phyloP scores from a whole-genome alignment of 352 stramenopile species.

The Phytopythium ostracodes region DNA sequence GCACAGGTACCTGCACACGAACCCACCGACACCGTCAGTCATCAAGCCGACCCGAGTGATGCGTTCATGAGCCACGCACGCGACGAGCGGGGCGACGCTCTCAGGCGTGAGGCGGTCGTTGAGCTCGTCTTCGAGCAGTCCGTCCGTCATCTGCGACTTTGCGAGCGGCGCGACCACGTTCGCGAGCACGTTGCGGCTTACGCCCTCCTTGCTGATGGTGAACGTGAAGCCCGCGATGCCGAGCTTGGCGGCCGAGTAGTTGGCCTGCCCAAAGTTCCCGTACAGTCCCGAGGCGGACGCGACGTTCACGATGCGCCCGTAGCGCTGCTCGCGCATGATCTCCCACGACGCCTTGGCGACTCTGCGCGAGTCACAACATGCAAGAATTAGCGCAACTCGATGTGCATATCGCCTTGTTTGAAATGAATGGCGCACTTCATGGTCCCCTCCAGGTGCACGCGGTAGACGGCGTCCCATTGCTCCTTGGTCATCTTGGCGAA shows the following conservation, averaged over 20 bases:
- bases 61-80: slow-evolving; percentile 36
- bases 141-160: slow-evolving; percentile 83
- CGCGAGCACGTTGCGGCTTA: slow-evolving; percentile 63
- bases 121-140: slow-evolving; percentile 60
- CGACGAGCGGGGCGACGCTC: slow-evolving; percentile 77
- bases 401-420: too few relatives aligned
- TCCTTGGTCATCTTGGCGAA: slow-evolving; percentile 84
- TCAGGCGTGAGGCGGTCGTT: slow-evolving; percentile 70
- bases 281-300: slow-evolving; percentile 81
- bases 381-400: too few relatives aligned
- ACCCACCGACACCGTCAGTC: neutral
- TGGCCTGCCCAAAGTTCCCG: slow-evolving; percentile 88
- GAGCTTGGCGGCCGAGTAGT: slow-evolving; percentile 89
- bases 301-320: slow-evolving; percentile 85
- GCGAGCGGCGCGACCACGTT: slow-evolving; percentile 84
- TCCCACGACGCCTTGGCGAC: slow-evolving; percentile 78
- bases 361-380: slow-evolving; percentile 8
- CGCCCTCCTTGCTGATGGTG: slow-evolving; percentile 83
- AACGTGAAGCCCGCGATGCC: slow-evolving; percentile 92
- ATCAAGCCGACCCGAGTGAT: neutral
- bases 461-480: slow-evolving; percentile 80
- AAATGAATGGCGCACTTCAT: slow-evolving; percentile 35
- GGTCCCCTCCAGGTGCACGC: slow-evolving; percentile 82
- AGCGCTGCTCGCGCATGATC: slow-evolving; percentile 74
- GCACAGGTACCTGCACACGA: slow-evolving; percentile 60